A percentile compares a stretch with the other conserved stretches of the same genome.
Evolutionary conservation across 371 early-diverging fungal genomes (phyloP).

Genomic region (Actinomortierella wolfii): DNA sequence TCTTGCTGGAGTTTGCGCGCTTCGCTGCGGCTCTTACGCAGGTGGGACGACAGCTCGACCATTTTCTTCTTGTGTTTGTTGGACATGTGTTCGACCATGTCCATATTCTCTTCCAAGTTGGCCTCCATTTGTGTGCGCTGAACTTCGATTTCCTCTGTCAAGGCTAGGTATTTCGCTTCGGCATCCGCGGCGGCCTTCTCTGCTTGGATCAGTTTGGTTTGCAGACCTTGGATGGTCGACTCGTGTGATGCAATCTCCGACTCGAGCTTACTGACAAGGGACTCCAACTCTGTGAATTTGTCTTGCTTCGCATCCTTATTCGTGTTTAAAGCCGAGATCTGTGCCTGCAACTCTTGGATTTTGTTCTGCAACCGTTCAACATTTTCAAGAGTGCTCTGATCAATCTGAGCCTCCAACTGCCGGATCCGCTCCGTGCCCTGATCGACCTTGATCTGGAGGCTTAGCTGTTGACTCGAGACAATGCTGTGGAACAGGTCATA

Average conservation of each 20-base stretch:
- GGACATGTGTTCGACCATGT: constrained; percentile 19
- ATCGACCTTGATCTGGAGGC: constrained; percentile 5
- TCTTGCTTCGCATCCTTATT: constrained; percentile 5
- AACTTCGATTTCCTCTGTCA: constrained; percentile 1
- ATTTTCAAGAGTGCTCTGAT: neutral
- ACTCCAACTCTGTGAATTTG: constrained; percentile 4
- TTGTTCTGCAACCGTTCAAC: no score
- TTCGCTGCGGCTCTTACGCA: constrained; percentile 16
- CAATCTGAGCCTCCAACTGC: constrained; percentile 7
- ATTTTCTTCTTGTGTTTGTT: constrained; percentile 18
- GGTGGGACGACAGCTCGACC: constrained; percentile 3
- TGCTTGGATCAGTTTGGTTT: neutral
- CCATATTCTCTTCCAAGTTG: constrained; percentile 3
- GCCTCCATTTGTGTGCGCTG: constrained; percentile 2
- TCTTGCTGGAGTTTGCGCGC: constrained; percentile 20
- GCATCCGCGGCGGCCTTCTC: constrained; percentile 8
- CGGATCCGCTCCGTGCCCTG: constrained; percentile 5
- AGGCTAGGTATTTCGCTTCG: constrained; percentile 2
- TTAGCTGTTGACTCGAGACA: no score
- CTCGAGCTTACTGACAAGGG: neutral
- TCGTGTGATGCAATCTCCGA: no score
- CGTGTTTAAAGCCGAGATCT: neutral
- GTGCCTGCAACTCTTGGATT: no score
- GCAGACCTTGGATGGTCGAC: neutral
- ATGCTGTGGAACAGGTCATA: constrained; percentile 13